phyloP scores from a whole-genome alignment of 148 eudicot species.

The Hydrangea macrophylla region DNA sequence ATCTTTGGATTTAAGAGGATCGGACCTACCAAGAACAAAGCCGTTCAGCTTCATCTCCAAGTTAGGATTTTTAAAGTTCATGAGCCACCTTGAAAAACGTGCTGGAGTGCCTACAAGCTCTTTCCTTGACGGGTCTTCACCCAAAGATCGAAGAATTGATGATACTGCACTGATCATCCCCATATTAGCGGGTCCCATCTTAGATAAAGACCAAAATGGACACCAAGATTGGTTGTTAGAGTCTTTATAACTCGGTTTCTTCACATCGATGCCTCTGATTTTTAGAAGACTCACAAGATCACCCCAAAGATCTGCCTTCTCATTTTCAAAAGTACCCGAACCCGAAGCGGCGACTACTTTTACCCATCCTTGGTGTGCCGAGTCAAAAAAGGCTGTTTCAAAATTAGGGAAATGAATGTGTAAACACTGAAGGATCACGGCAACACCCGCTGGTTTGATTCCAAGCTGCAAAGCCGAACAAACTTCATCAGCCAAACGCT shows the following conservation, averaged over 20 bases:
- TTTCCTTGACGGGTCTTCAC: constrained; percentile 77
- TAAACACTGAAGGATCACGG: constrained; percentile 64
- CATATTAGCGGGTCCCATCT: constrained; percentile 30
- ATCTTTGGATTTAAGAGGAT: constrained; percentile 26
- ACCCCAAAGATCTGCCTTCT: constrained; percentile 46
- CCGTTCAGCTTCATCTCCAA: constrained; percentile 70
- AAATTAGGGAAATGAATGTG: constrained; percentile 65
- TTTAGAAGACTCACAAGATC: constrained; percentile 62
- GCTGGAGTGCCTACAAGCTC: constrained; percentile 76
- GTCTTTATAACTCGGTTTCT: constrained; percentile 23
- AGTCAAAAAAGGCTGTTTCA: constrained; percentile 47
- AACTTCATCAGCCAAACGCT: constrained; percentile 73
- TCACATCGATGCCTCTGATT: constrained; percentile 33
- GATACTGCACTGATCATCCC: constrained; percentile 59
- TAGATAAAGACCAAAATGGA: constrained; percentile 39
- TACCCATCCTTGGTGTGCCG: constrained; percentile 42
- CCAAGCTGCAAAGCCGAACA: constrained; percentile 58
- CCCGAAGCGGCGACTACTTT: constrained; percentile 54
- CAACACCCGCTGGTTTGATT: constrained; percentile 71
- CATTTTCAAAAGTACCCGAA: constrained; percentile 58
- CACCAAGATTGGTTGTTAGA: constrained; percentile 48
- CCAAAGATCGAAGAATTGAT: constrained; percentile 58
- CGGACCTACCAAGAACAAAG: constrained; percentile 23
- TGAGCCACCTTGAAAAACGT: constrained; percentile 70
- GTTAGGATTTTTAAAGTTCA: constrained; percentile 51